Percentiles rank a stretch among this genome's conserved stretches.
Conservation (phyloP, 2,329 filamentous ascomycete species). For the Alternaria gansuensis region DNA sequence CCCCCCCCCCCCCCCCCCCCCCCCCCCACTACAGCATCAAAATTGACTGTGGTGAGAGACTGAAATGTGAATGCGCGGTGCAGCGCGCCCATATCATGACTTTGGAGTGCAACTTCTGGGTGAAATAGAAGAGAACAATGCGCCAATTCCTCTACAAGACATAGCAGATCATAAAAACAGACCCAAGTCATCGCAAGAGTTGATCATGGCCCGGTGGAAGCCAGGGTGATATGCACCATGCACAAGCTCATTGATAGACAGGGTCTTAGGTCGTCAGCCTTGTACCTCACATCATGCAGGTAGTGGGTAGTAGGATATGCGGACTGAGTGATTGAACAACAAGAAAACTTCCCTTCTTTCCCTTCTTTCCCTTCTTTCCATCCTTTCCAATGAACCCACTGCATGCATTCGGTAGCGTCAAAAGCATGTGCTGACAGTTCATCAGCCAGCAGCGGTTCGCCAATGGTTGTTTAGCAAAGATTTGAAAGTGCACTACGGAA, state of each 20-base stretch:
- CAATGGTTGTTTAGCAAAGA: neutral
- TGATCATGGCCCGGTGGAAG: neutral
- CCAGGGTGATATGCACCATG: neutral
- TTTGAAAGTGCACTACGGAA: conserved; percentile 2
- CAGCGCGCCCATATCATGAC: too few species aligned
- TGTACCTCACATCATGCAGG: conserved; percentile 6
- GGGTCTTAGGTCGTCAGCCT: neutral
- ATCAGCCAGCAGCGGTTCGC: neutral
- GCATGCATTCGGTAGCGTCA: neutral
- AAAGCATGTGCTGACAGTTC: neutral
- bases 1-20: too few species aligned
- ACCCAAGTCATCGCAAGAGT: neutral
- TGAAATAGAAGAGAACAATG: neutral
- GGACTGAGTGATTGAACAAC: neutral
- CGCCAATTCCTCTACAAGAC: neutral
- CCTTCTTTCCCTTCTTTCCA: neutral
- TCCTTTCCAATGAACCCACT: neutral
- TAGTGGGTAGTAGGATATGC: neutral
- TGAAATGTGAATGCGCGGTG: neutral
- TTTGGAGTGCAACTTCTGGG: neutral
- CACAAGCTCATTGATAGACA: neutral
- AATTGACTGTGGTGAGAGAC: neutral
- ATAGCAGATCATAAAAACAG: neutral
- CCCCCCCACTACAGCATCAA: neutral
- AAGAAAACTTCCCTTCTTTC: neutral